phyloP scores from a whole-genome alignment of 2,329 filamentous ascomycete species.

The Madurella mycetomatis region DNA sequence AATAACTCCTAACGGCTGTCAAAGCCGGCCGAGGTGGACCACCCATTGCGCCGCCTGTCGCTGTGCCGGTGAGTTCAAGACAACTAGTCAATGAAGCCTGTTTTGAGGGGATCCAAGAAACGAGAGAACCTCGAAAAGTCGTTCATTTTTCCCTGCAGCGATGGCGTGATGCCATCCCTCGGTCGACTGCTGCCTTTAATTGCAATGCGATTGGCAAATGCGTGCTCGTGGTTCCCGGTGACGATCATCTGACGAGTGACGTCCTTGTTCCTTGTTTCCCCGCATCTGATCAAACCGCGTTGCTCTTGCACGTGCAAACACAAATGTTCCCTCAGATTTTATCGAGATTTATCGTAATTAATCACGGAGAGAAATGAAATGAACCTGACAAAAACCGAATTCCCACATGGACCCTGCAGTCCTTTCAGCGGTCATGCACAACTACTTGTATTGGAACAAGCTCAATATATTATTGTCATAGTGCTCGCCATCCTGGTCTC shows the following conservation, averaged over 20 bases:
- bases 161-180: conserved; percentile 5
- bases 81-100: neutral
- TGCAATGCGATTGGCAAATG: neutral
- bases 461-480: neutral
- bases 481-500: neutral
- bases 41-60: conserved; percentile 3
- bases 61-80: neutral
- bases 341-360: neutral
- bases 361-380: too few relatives aligned
- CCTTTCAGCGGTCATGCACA: too few relatives aligned
- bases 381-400: too few relatives aligned
- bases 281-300: neutral
- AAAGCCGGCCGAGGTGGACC: conserved; percentile 2
- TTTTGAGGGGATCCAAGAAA: neutral
- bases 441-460: too few relatives aligned
- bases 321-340: neutral
- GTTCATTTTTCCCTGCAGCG: neutral
- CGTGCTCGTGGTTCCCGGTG: conserved; percentile 5
- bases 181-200: neutral
- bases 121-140: neutral
- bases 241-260: conserved; percentile 16
- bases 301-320: neutral
- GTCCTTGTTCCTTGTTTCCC: conserved; percentile 8
- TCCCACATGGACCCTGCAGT: too few relatives aligned
- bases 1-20: neutral